These are phyloP conservation scores for Lyophyllum semitale DNA, from an alignment of 768 basidiomycete species.

Conservation along the genomic window DNA sequence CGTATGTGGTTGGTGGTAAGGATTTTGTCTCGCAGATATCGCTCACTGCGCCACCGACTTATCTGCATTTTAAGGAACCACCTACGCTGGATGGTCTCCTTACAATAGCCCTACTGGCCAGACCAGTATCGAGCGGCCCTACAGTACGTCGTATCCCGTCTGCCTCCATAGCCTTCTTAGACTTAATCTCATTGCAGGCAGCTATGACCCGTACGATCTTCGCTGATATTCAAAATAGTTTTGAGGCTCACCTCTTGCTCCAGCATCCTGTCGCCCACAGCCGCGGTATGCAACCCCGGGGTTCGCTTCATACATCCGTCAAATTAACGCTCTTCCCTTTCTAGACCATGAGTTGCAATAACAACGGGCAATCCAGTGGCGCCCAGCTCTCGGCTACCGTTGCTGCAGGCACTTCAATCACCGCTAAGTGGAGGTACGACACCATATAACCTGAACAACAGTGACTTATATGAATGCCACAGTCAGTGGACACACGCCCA, in stretches of 20 bases:
- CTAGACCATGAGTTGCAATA: constrained; percentile 35
- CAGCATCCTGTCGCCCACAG: constrained; percentile 27
- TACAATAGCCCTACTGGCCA: constrained; percentile 36
- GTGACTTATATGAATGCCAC: neutral
- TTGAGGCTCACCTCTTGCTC: neutral
- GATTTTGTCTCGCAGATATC: neutral
- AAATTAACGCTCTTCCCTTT: neutral
- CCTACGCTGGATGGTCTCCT: constrained; percentile 36
- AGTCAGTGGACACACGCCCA: constrained; percentile 36
- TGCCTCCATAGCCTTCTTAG: neutral
- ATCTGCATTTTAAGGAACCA: constrained; percentile 20
- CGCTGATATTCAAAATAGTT: too few species aligned
- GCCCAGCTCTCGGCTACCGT: constrained; percentile 36
- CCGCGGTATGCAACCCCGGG: constrained; percentile 12
- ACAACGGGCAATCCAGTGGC: constrained; percentile 32
- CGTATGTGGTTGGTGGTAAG: constrained; percentile 34
- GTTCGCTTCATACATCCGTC: too few species aligned
- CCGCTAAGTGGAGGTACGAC: constrained; percentile 34
- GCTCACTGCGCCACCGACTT: neutral
- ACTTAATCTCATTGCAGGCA: constrained; percentile 17
- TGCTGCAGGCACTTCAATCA: constrained; percentile 31
- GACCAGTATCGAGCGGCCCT: constrained; percentile 34
- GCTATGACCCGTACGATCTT: constrained; percentile 32
- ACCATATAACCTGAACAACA: neutral
- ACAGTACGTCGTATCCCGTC: constrained; percentile 23